These are phyloP conservation scores for Chlorella vulgaris DNA, from an alignment of 139 green algal species.

Conservation along the genomic window DNA sequence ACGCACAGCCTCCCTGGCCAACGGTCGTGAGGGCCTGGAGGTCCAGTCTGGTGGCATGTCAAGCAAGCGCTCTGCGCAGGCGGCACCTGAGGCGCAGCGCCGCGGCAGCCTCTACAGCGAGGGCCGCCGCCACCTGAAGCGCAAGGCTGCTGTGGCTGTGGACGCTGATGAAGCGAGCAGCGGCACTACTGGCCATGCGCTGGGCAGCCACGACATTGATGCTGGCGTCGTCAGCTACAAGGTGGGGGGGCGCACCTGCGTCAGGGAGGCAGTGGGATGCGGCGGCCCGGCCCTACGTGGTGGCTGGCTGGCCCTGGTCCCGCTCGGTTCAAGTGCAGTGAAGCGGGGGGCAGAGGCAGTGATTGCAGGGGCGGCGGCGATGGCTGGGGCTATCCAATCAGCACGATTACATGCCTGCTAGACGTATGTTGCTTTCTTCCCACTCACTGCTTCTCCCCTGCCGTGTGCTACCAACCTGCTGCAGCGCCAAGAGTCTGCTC, in stretches of 20 bases:
- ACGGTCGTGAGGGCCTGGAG: conserved; percentile 12
- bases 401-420: too few relatives aligned
- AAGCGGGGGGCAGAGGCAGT: too few relatives aligned
- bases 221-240: neutral
- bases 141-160: conserved; percentile 24
- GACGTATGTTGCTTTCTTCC: too few relatives aligned
- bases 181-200: conserved; percentile 38
- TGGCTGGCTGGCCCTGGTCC: neutral
- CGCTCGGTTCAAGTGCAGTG: neutral
- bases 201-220: conserved; percentile 1
- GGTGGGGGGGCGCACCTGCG: too few relatives aligned
- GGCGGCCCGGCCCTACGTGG: neutral
- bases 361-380: too few relatives aligned
- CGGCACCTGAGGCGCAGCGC: neutral
- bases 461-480: neutral
- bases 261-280: neutral
- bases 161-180: conserved; percentile 43
- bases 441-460: neutral
- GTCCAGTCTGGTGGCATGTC: conserved; percentile 32
- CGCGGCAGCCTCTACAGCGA: conserved; percentile 7
- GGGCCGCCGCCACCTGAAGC: conserved; percentile 6
- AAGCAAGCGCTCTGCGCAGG: neutral
- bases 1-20: neutral
- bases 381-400: too few relatives aligned
- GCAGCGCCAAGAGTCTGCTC: conserved; percentile 17